phyloP scores from a whole-genome alignment of 164 flowering plant genomes.

The Vitis cinerea region DNA sequence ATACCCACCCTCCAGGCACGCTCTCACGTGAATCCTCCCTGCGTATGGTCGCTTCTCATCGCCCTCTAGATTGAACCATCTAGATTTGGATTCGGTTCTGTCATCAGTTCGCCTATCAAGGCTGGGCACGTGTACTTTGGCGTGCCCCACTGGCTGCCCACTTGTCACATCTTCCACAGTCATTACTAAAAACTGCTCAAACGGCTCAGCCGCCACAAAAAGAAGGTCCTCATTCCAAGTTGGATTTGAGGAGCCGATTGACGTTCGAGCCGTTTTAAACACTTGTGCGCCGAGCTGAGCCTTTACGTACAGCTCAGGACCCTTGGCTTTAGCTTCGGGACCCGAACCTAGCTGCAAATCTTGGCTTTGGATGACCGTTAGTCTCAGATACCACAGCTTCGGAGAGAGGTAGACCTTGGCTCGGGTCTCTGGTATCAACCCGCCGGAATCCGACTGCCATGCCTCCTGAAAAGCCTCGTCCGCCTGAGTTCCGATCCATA shows the following conservation, averaged over 20 bases:
- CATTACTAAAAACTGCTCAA: conserved; percentile 73
- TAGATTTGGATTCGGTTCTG: conserved; percentile 47
- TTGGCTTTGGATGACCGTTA: conserved; percentile 97
- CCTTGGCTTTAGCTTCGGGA: conserved; percentile 48
- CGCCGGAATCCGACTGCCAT: conserved; percentile 97
- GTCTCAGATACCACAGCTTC: conserved; percentile 90
- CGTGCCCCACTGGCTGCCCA: conserved; percentile 54
- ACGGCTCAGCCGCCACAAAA: conserved; percentile 94
- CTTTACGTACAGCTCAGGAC: conserved; percentile 65
- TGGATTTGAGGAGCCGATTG: conserved; percentile 49
- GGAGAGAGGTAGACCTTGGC: conserved; percentile 95
- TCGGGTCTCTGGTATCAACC: conserved; percentile 77
- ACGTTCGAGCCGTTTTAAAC: conserved; percentile 62
- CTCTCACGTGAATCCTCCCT: conserved; percentile 77
- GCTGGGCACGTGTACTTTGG: conserved; percentile 59
- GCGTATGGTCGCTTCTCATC: conserved; percentile 57
- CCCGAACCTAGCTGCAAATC: conserved; percentile 67
- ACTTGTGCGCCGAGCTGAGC: conserved; percentile 86
- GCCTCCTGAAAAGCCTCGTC: conserved; percentile 97
- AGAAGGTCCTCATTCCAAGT: conserved; percentile 89
- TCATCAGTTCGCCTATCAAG: conserved; percentile 68
- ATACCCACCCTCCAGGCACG: conserved; percentile 88
- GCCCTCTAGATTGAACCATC: conserved; percentile 76
- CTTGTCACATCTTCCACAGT: conserved; percentile 65
- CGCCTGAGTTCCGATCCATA: conserved; percentile 94